A percentile compares a stretch with the other conserved stretches of the same genome.
Evolutionary conservation across 345 rosid species (phyloP).

Genomic region (Salix purpurea): DNA sequence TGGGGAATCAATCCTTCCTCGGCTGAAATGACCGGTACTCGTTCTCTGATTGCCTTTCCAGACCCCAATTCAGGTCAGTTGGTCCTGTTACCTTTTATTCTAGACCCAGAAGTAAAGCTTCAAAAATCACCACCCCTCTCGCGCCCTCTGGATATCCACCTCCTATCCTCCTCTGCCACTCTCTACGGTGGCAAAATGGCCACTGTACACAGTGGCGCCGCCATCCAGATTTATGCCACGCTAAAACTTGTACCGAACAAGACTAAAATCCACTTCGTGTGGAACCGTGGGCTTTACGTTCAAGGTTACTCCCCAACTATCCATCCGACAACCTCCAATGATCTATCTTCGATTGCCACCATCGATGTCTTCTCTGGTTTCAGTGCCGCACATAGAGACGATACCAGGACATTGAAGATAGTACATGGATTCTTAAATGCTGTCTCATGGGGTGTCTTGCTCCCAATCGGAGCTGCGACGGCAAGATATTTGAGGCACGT

Average conservation of each 20-base stretch:
- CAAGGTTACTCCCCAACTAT: constrained; percentile 97
- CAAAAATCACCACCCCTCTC: constrained; percentile 80
- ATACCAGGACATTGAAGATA: constrained; percentile 37
- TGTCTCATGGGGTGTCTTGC: constrained; percentile 68
- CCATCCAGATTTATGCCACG: constrained; percentile 68
- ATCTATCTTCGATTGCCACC: constrained; percentile 74
- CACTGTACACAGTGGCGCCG: constrained; percentile 70
- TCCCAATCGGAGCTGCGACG: constrained; percentile 62
- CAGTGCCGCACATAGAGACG: constrained; percentile 21
- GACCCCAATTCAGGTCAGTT: constrained; percentile 86
- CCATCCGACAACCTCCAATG: constrained; percentile 82
- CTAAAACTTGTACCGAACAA: constrained; percentile 55
- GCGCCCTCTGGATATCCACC: constrained; percentile 66
- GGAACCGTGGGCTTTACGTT: constrained; percentile 97
- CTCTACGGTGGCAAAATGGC: constrained; percentile 91
- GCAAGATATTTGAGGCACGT: constrained; percentile 76
- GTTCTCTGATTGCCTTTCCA: constrained; percentile 76
- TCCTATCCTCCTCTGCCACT: constrained; percentile 71
- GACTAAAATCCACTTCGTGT: constrained; percentile 68
- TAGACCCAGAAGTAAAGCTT: constrained; percentile 80
- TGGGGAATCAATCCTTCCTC: constrained; percentile 78
- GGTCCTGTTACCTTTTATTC: constrained; percentile 63
- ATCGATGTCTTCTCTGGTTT: constrained; percentile 66
- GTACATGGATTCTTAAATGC: constrained; percentile 66
- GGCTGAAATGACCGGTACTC: constrained; percentile 79